A percentile compares a stretch with the other conserved stretches of the same genome.
Conservation (phyloP, 352 stramenopile species). For the Peronosclerospora sorghi region DNA sequence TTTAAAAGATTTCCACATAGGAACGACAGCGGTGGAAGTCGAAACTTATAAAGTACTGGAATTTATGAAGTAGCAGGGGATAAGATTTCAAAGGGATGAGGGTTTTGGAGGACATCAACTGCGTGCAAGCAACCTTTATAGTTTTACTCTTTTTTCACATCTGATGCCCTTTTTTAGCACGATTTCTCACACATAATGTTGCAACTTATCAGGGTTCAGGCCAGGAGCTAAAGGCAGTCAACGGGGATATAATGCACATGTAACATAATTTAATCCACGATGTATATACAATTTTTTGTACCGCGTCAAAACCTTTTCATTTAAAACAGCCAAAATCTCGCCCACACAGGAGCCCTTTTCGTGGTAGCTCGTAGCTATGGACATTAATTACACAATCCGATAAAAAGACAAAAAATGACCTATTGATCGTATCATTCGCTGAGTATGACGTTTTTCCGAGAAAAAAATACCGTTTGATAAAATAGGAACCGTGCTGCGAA, state of each 20-base stretch:
- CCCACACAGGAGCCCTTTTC: not conserved
- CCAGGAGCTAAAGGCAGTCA: constrained; percentile 1
- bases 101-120: too few species aligned
- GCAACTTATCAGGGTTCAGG: constrained; percentile 6
- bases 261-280: not conserved
- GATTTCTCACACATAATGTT: not conserved
- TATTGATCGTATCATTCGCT: not conserved
- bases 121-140: not conserved
- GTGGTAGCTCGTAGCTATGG: not conserved
- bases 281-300: not conserved
- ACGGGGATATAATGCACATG: not conserved
- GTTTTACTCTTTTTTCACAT: constrained; percentile 1
- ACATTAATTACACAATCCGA: not conserved
- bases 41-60: too few species aligned
- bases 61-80: too few species aligned
- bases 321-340: not conserved
- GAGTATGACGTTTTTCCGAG: too few species aligned
- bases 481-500: too few species aligned
- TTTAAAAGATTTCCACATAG: too few species aligned
- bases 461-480: too few species aligned
- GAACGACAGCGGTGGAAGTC: too few species aligned
- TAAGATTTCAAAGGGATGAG: too few species aligned
- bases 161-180: not conserved
- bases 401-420: not conserved
- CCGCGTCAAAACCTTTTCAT: not conserved